Conservation (phyloP, 1,284 basidiomycete genomes). For the Ceraceosorus guamensis region DNA sequence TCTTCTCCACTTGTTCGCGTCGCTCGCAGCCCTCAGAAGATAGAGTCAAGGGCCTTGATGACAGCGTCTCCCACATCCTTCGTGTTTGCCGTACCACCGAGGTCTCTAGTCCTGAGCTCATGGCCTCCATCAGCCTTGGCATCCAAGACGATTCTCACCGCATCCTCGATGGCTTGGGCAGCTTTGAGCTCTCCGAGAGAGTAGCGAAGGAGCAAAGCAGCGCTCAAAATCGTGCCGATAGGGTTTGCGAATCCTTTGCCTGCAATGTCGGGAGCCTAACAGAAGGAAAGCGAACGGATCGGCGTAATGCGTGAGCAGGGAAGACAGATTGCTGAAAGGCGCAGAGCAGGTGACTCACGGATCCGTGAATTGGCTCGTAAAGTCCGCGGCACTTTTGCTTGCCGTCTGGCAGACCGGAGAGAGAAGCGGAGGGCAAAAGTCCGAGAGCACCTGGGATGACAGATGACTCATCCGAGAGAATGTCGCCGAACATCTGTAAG, state of each 20-base stretch:
- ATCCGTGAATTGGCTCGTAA: constrained; percentile 77
- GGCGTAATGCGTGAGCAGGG: too few relatives aligned
- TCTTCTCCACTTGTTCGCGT: too few relatives aligned
- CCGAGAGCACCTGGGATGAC: constrained; percentile 97
- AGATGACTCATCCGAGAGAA: constrained; percentile 89
- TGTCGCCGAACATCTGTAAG: constrained; percentile 51
- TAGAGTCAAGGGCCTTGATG: background rate
- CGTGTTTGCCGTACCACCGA: constrained; percentile 72
- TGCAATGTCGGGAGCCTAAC: constrained; percentile 89
- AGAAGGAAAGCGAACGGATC: background rate
- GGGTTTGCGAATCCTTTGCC: constrained; percentile 93
- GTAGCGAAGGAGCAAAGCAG: constrained; percentile 83
- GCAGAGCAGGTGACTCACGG: constrained; percentile 3
- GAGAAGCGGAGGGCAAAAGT: constrained; percentile 87
- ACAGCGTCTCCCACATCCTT: constrained; percentile 77
- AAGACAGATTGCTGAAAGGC: too few relatives aligned
- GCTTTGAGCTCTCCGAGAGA: constrained; percentile 72
- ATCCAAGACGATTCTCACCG: constrained; percentile 84
- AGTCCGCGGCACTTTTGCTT: constrained; percentile 65
- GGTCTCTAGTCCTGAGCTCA: constrained; percentile 76
- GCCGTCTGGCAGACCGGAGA: constrained; percentile 78
- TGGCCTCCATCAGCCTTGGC: constrained; percentile 63
- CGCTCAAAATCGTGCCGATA: constrained; percentile 91
- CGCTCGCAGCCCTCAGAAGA: too few relatives aligned
- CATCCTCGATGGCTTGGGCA: constrained; percentile 75